These are phyloP conservation scores for Allantophomopsis cytisporea DNA, from an alignment of 2,329 filamentous ascomycete species.

Conservation along the genomic window DNA sequence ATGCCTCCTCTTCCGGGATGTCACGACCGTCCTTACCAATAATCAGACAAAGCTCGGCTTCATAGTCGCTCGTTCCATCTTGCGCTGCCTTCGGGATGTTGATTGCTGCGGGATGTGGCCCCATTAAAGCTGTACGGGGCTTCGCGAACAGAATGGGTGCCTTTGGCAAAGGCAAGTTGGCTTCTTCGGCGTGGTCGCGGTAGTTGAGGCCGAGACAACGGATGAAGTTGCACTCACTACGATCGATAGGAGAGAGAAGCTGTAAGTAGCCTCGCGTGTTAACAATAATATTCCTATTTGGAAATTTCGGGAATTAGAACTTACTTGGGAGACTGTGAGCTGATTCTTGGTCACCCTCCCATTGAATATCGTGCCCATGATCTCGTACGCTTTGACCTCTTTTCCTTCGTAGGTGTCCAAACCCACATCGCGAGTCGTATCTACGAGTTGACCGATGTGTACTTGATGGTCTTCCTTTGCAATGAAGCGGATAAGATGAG, in stretches of 20 bases:
- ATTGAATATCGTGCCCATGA: slow-evolving; percentile 17
- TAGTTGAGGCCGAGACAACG: slow-evolving; percentile 19
- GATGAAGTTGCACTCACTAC: slow-evolving; percentile 16
- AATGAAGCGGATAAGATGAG: slow-evolving; percentile 18
- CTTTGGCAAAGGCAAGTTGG: slow-evolving; percentile 13
- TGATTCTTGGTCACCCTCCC: slow-evolving; percentile 12
- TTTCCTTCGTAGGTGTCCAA: slow-evolving; percentile 10
- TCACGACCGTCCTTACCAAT: slow-evolving; percentile 25
- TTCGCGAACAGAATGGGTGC: slow-evolving; percentile 18
- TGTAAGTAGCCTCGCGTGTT: slow-evolving; percentile 2
- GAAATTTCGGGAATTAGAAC: too few species aligned
- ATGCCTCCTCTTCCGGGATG: slow-evolving; percentile 22
- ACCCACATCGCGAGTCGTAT: slow-evolving; percentile 14
- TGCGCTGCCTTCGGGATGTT: slow-evolving; percentile 18
- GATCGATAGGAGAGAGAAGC: slow-evolving; percentile 16
- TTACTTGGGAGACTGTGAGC: slow-evolving; percentile 7
- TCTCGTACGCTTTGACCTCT: slow-evolving; percentile 11
- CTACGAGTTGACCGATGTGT: slow-evolving; percentile 18
- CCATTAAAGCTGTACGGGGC: slow-evolving; percentile 14
- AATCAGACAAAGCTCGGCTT: slow-evolving; percentile 24
- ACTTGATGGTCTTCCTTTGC: slow-evolving; percentile 15
- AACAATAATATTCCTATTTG: not conserved
- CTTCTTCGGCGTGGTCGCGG: slow-evolving; percentile 16
- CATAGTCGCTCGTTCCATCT: slow-evolving; percentile 16
- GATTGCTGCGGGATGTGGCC: slow-evolving; percentile 14